A percentile compares a stretch with the other conserved stretches of the same genome.
These are phyloP conservation scores for Primulina eburnea DNA, from an alignment of 257 asterid species.

Conservation along the genomic window DNA sequence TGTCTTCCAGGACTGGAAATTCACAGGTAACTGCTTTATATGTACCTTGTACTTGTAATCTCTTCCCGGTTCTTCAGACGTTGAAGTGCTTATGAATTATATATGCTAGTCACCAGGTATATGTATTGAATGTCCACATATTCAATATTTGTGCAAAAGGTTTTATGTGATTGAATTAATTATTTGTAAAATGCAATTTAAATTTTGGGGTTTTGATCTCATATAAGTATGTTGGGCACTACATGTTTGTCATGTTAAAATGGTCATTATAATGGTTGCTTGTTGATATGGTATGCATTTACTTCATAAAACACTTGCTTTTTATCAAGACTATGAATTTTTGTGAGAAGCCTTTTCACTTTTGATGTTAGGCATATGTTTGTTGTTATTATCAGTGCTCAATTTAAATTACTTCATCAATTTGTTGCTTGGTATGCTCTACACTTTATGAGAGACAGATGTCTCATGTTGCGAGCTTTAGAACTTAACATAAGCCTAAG, in stretches of 20 bases:
- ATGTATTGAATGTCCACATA: background rate
- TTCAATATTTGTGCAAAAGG: no score
- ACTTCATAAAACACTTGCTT: background rate
- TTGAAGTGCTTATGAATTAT: background rate
- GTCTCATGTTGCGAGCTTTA: background rate
- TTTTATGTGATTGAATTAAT: background rate
- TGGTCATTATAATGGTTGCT: background rate
- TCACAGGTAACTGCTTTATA: constrained; percentile 32
- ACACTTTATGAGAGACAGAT: background rate
- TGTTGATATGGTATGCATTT: background rate
- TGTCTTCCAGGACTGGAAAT: constrained; percentile 40
- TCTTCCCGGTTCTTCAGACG: background rate
- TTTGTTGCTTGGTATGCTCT: background rate
- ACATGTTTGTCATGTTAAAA: background rate
- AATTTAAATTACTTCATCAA: background rate
- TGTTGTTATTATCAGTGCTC: background rate
- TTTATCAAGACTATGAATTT: no score
- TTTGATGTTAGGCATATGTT: background rate
- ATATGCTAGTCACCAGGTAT: background rate
- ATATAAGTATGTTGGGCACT: background rate
- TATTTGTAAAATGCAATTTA: background rate
- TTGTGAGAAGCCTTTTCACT: background rate
- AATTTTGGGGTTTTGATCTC: background rate
- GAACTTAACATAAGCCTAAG: background rate
- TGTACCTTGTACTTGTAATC: background rate